Percentiles rank a stretch among this genome's conserved stretches.
Conservation (phyloP, 768 basidiomycete species). For the Phlebiopsis gigantea region DNA sequence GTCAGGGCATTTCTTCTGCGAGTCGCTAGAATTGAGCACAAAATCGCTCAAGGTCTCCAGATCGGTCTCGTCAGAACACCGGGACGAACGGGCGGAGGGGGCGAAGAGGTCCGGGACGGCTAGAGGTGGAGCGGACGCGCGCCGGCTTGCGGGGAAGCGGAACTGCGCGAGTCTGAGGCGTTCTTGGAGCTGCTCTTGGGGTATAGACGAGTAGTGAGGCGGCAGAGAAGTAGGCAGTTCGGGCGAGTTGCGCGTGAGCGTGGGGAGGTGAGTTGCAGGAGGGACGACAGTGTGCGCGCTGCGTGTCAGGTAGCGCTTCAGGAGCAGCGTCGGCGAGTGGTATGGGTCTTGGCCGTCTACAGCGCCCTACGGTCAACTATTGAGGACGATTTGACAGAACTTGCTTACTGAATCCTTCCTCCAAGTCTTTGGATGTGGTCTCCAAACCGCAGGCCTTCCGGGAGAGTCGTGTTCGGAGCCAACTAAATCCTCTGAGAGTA, state of each 20-base stretch:
- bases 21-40: background rate
- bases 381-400: background rate
- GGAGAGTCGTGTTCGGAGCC: background rate
- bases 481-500: background rate
- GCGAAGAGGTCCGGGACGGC: background rate
- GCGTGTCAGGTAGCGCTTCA: background rate
- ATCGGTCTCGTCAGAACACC: background rate
- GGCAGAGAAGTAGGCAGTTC: background rate
- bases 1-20: background rate
- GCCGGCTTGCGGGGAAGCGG: background rate
- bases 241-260: background rate
- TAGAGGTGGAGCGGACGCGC: background rate
- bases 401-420: background rate
- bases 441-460: background rate
- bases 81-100: background rate
- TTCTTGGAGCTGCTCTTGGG: background rate
- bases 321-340: background rate
- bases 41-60: background rate
- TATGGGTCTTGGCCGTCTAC: background rate
- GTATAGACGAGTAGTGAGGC: background rate
- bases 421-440: background rate
- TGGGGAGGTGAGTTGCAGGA: background rate
- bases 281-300: background rate
- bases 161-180: background rate
- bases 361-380: background rate